Conservation (phyloP, 768 basidiomycete species). For the Cantharellus anzutake region DNA sequence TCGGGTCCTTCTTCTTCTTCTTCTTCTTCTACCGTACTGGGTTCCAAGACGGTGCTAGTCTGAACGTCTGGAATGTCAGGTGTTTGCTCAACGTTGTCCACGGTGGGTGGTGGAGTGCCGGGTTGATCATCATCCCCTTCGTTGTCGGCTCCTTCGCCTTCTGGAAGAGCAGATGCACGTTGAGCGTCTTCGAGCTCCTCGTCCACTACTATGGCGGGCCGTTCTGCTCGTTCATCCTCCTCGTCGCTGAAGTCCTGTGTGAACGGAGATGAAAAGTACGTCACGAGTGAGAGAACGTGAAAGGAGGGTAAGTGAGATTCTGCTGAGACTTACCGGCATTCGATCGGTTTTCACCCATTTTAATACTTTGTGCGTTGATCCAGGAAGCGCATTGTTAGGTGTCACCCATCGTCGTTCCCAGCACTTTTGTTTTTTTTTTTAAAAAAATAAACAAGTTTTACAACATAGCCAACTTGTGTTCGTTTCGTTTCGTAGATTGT, state of each 20-base stretch:
- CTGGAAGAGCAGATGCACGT: neutral
- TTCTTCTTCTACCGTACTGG: neutral
- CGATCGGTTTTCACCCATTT: constrained; percentile 73
- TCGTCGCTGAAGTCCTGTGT: constrained; percentile 73
- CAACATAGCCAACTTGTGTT: neutral
- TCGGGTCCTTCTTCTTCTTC: neutral
- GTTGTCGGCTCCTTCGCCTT: neutral
- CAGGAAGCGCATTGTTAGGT: constrained; percentile 34
- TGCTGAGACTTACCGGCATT: constrained; percentile 33
- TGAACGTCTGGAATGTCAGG: neutral
- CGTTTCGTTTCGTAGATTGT: neutral
- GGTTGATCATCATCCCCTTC: neutral
- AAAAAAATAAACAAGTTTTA: neutral
- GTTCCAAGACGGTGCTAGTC: neutral
- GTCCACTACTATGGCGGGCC: constrained; percentile 50
- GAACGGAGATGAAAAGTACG: neutral
- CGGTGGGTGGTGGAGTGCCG: neutral
- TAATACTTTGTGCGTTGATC: constrained; percentile 43
- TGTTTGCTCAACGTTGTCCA: neutral
- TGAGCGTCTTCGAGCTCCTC: constrained; percentile 24
- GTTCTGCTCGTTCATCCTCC: constrained; percentile 59
- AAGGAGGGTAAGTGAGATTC: neutral
- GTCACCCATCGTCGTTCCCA: constrained; percentile 67
- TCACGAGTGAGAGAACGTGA: constrained; percentile 3
- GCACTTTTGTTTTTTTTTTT: constrained; percentile 21